Evolutionary conservation across 306 rosid species (phyloP).

Genomic region (Trifolium dubium): DNA sequence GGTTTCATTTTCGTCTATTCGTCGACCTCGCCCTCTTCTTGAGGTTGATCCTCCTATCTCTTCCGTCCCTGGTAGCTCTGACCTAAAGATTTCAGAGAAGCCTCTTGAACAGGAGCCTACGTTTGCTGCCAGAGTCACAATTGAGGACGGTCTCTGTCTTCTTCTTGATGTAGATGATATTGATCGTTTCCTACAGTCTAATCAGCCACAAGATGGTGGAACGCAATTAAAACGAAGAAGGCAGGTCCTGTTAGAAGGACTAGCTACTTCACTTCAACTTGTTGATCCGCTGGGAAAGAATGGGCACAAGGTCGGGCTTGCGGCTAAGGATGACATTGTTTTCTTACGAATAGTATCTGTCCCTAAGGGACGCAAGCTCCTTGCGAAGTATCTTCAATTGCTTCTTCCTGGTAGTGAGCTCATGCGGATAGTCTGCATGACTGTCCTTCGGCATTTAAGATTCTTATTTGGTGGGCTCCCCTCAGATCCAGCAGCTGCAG

Average conservation of each 20-base stretch:
- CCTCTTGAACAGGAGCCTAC: conserved; percentile 60
- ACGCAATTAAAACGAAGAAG: conserved; percentile 58
- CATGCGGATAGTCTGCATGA: conserved; percentile 62
- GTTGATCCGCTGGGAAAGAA: conserved; percentile 61
- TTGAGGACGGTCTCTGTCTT: conserved; percentile 62
- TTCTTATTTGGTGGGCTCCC: conserved; percentile 63
- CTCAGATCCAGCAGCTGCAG: conserved; percentile 53
- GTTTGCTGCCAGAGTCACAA: conserved; percentile 61
- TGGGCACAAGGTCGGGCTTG: conserved; percentile 55
- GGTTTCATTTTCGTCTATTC: conserved; percentile 60
- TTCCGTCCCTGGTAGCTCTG: conserved; percentile 48
- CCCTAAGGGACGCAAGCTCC: conserved; percentile 61
- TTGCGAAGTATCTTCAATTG: conserved; percentile 54
- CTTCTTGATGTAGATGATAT: conserved; percentile 63
- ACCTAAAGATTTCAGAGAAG: conserved; percentile 53
- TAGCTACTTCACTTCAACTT: conserved; percentile 62
- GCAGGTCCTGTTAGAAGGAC: conserved; percentile 60
- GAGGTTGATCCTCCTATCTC: conserved; percentile 57
- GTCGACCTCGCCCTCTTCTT: conserved; percentile 60
- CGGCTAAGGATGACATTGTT: conserved; percentile 61
- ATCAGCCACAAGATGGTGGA: conserved; percentile 60
- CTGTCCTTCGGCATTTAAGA: conserved; percentile 61
- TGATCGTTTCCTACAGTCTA: conserved; percentile 53
- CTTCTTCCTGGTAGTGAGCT: conserved; percentile 63
- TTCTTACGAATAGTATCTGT: conserved; percentile 55